Evolutionary conservation across 331 rosid species (phyloP).

Genomic region (Acacia concinna): DNA sequence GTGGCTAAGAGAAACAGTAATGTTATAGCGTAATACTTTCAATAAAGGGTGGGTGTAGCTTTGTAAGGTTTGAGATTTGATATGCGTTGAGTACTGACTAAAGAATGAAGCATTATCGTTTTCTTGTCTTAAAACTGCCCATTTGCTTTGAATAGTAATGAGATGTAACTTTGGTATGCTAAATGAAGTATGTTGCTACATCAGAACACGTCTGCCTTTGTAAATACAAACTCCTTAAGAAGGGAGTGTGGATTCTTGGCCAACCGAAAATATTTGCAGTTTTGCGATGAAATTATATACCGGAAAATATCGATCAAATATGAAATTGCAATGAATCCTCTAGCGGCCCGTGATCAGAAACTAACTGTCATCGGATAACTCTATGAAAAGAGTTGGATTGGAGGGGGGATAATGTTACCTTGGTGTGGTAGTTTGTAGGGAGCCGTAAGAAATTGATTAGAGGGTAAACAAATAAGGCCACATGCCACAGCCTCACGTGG

Average conservation of each 20-base stretch:
- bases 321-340: neutral
- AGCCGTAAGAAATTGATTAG: conserved; percentile 29
- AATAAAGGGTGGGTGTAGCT: neutral
- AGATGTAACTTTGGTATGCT: neutral
- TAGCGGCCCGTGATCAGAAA: neutral
- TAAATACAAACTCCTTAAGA: neutral
- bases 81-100: neutral
- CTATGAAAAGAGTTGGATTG: conserved; percentile 26
- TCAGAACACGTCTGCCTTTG: neutral
- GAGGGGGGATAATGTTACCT: conserved; percentile 21
- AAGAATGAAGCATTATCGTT: neutral
- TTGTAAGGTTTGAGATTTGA: neutral
- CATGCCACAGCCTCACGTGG: too few relatives aligned
- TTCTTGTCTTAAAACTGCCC: neutral
- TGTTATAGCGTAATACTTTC: neutral
- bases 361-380: neutral
- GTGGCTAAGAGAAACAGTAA: neutral
- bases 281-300: neutral
- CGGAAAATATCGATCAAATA: neutral
- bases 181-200: neutral
- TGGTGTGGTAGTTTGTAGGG: neutral
- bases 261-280: neutral
- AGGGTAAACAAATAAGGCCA: conserved; percentile 35
- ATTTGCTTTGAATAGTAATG: neutral
- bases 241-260: neutral